phyloP scores from a whole-genome alignment of 1,139 yeast species.

The Ashbya aceris region DNA sequence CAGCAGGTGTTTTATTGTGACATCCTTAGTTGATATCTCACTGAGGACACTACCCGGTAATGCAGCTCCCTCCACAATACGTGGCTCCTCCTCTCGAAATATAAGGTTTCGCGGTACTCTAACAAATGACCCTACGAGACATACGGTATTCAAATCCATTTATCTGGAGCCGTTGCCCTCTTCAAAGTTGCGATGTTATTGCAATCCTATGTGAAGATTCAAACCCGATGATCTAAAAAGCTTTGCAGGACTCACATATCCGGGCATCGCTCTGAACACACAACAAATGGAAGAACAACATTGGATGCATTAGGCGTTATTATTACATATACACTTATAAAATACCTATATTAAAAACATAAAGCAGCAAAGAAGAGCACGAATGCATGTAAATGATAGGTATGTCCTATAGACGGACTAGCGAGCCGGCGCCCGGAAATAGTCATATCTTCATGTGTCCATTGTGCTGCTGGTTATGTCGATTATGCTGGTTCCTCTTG shows the following conservation, averaged over 20 bases:
- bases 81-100: slow-evolving; percentile 1
- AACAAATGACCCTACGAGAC: slow-evolving; percentile 6
- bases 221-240: background rate
- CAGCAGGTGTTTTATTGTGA: slow-evolving; percentile 5
- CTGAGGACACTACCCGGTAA: background rate
- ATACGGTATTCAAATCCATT: background rate
- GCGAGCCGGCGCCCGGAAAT: no score
- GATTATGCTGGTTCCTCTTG: slow-evolving; percentile 13
- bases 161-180: no score
- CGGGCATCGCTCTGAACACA: no score
- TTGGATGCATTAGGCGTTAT: no score
- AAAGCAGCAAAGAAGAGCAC: no score
- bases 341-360: no score
- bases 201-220: no score
- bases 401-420: no score
- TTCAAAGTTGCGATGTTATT: no score
- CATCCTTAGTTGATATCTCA: background rate
- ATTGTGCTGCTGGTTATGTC: slow-evolving; percentile 1
- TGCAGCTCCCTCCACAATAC: slow-evolving; percentile 1
- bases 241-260: background rate
- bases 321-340: no score
- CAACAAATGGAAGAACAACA: no score
- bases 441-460: slow-evolving; percentile 3
- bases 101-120: slow-evolving; percentile 4
- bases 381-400: no score